phyloP scores from a whole-genome alignment of 2,329 filamentous ascomycete genomes.

The Grosmannia serpens region DNA sequence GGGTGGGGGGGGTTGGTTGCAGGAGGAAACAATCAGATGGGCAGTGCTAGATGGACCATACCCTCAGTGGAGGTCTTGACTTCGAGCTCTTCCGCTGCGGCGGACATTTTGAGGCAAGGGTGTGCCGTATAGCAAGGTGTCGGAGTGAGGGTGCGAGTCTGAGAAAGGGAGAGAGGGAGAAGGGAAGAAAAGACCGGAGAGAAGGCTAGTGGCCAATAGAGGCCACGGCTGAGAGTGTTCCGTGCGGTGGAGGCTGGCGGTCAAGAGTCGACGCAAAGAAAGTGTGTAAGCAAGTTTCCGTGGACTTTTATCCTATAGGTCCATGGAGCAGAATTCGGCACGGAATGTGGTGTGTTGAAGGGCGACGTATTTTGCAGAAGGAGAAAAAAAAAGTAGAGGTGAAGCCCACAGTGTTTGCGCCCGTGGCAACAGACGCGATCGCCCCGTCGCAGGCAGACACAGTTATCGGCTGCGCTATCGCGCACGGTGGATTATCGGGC shows the following conservation, averaged over 20 bases:
- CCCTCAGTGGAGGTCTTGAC: constrained; percentile 36
- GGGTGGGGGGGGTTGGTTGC: neutral
- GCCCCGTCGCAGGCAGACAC: neutral
- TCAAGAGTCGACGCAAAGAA: neutral
- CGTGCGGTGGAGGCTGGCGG: neutral
- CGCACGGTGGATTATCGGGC: neutral
- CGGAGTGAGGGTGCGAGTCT: neutral
- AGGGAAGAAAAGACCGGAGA: neutral
- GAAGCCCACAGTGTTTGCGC: neutral
- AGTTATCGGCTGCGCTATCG: neutral
- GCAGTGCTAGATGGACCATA: constrained; percentile 11
- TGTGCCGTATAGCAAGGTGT: neutral
- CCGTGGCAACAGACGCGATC: neutral
- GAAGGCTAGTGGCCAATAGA: too few species aligned
- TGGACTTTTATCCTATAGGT: neutral
- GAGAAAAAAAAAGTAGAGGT: neutral
- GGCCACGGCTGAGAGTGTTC: too few species aligned
- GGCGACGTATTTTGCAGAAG: neutral
- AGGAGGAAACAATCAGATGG: neutral
- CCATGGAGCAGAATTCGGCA: neutral
- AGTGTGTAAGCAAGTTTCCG: neutral
- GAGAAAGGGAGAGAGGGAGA: neutral
- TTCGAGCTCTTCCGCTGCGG: constrained; percentile 25
- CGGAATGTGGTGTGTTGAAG: neutral
- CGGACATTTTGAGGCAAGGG: neutral